Evolutionary conservation across 169 alveolate species (phyloP), one percentile per base, ranked within the genome.

Genomic region (Plasmodium vivax): DNA sequence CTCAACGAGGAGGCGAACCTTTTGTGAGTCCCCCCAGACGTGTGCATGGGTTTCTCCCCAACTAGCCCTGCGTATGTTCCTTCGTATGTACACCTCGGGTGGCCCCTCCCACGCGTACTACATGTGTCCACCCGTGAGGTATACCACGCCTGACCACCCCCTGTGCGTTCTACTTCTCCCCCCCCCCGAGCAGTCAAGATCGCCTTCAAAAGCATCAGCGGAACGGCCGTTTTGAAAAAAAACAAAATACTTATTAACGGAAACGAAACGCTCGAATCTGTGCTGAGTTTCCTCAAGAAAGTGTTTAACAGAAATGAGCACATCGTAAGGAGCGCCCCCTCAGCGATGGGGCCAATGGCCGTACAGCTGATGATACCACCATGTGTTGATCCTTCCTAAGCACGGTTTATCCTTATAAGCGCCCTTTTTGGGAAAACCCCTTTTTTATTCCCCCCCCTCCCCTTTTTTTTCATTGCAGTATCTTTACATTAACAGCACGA

Each of bases 191-290:
- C 38, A 85, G 93, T 85, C 54, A 85, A 85, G 43, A 74, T 85
- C 34, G 93, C 80, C 36, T 34, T 85, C 62, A 85, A 74, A 85
- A 73, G 84, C 54, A 85, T 85, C 16, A 85, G 85, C 34, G 93
- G 93, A 23, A 74, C 75, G 72, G 58, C 93, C 12, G 56, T 85
- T 58, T 85, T 85, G 84, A 85, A 85, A 72, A 85, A 85, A 74
- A 85, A 85, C 68, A 85, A 85, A 74, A 75, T 85, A 19, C 43
- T 85, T 16, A 85, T 85, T 14, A 85, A 74, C 58, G 93, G 93
- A 85, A 85, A 85, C 27, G 93, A 85, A 45, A 85, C 93, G 1
- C 51, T 85, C n/a, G 71, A 47, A 16, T 85, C 93, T 47, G 27
- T 85, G 16, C 34, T 43, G 32, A 85, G 27, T 73, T 85, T 85